Evolutionary conservation across 768 basidiomycete species (phyloP).

Genomic region (Amanita pseudoporphyria): DNA sequence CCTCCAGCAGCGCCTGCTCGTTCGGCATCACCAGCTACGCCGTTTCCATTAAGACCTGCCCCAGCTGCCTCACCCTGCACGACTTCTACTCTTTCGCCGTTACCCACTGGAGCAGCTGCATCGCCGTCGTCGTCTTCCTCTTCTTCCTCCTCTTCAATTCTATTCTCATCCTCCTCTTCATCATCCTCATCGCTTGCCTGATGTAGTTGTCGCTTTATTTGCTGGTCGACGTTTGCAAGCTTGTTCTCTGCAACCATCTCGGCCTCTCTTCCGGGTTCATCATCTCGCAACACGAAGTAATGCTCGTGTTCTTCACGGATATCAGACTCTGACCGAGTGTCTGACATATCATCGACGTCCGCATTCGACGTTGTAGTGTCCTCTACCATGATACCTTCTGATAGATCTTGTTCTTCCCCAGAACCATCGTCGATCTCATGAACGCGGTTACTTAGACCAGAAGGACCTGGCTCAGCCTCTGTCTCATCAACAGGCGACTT

Average conservation of each 20-base stretch:
- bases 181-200: slow-evolving; percentile 18
- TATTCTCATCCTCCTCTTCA: slow-evolving; percentile 14
- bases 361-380: background rate
- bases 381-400: background rate
- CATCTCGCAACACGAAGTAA: slow-evolving; percentile 6
- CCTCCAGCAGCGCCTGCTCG: slow-evolving; percentile 15
- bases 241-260: slow-evolving; percentile 13
- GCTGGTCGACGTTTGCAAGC: slow-evolving; percentile 6
- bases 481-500: slow-evolving; percentile 39
- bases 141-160: slow-evolving; percentile 15
- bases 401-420: background rate
- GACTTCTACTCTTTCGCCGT: slow-evolving; percentile 11
- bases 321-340: slow-evolving; percentile 5
- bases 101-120: slow-evolving; percentile 17
- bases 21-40: slow-evolving; percentile 14
- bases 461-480: slow-evolving; percentile 27
- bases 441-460: slow-evolving; percentile 20
- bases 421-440: slow-evolving; percentile 9
- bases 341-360: background rate
- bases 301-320: slow-evolving; percentile 8
- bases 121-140: slow-evolving; percentile 20
- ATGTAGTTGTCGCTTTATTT: slow-evolving; percentile 8
- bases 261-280: slow-evolving; percentile 18
- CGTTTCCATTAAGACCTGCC: slow-evolving; percentile 13
- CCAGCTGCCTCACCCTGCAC: slow-evolving; percentile 10